Base-by-base conservation (phyloP, 2,329 filamentous ascomycete species). In the Nemania diffusa region DNA sequence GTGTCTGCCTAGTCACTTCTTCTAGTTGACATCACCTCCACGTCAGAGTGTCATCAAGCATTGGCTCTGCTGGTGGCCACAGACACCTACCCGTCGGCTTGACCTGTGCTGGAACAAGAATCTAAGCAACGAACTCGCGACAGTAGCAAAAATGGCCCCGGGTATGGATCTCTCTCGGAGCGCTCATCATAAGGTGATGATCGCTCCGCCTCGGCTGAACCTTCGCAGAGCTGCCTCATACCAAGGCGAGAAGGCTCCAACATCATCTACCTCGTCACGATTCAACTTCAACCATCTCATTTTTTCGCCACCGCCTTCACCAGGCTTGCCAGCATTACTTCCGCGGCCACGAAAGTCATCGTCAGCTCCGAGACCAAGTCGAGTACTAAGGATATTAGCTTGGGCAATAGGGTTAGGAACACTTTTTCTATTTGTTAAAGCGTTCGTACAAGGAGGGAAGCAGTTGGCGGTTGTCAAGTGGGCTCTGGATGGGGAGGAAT, bases 281-380 rank as follows among this genome's bases (percentile, higher is more conserved):
- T 90, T 90, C 78, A 88, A 81, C 78, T 89, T 91, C 79, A 90
- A 90, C 73, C 88, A 92, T 69, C 84, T 92, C 44, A 81, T 90
- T 72, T 90, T 88, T 1, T 71, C 69, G 2, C 92, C 91, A 27
- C 90, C 91, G 3, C 86, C 87, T 37, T 95, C 90, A 1, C 91
- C 91, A 1, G 87, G 88, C 69, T 85, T 94, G 57, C 92, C 91
- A 13, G 89, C 88, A 15, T 84, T 92, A 60, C 82, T 91, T 40
- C 89, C 89, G 15, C 85, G 89, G 68, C 87, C 88, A 74, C 86
- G 89, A 74, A 89, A 90, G 79, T 86, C 88, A 56, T 83, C 84
- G 22, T 81, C 83, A 50, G 81, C 86, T n/a, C 80, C 86, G 56
- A 85, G 85, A 42, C 87, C 87, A 4, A 87, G 86, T 65, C 84